These are phyloP conservation scores for Tephrocybe sp. DNA, from an alignment of 768 basidiomycete species.

Conservation along the genomic window DNA sequence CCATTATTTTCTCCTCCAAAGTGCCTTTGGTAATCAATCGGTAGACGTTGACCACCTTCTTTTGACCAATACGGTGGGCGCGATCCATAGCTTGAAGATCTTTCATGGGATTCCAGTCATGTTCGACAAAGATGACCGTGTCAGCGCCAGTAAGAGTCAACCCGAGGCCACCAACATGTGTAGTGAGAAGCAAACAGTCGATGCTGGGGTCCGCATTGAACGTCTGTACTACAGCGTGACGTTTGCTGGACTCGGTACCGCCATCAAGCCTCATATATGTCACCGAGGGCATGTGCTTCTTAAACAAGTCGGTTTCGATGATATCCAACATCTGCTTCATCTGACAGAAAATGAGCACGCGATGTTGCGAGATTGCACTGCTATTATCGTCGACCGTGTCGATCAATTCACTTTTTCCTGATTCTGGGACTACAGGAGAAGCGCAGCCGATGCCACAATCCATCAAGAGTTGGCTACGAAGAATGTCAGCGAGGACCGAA, in stretches of 20 bases:
- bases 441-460: constrained; percentile 90
- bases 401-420: constrained; percentile 64
- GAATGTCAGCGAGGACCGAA: neutral
- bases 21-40: constrained; percentile 96
- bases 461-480: constrained; percentile 77
- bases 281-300: constrained; percentile 87
- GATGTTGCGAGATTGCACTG: constrained; percentile 84
- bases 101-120: constrained; percentile 99
- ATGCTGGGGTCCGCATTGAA: constrained; percentile 98
- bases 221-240: constrained; percentile 95
- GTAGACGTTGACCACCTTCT: constrained; percentile 99
- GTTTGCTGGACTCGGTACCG: constrained; percentile 86
- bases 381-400: constrained; percentile 55
- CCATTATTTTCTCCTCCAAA: constrained; percentile 99
- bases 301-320: constrained; percentile 93
- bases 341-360: constrained; percentile 99
- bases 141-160: constrained; percentile 97
- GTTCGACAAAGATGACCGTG: constrained; percentile 98
- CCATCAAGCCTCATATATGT: constrained; percentile 99
- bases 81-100: constrained; percentile 99
- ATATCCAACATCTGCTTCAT: constrained; percentile 99
- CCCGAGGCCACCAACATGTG: constrained; percentile 94
- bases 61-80: constrained; percentile 97
- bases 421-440: constrained; percentile 41
- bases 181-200: constrained; percentile 92